Base-by-base conservation (phyloP, 441 rosid species). In the Jatropha podagrica region DNA sequence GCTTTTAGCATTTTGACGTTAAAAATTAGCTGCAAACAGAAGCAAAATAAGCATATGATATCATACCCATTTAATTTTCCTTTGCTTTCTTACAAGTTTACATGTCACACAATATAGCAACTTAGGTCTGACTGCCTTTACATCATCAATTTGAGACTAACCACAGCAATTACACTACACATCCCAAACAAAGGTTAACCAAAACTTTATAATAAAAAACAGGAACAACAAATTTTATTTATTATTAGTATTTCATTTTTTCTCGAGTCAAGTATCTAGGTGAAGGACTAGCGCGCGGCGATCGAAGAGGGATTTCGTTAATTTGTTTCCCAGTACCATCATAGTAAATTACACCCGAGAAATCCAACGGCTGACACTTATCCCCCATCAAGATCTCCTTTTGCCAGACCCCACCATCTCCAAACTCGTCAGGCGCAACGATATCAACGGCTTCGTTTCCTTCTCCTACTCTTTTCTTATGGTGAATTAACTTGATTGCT, bases 381-480 rank as follows among this genome's bases (percentile, higher is more conserved):
- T 89, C 93, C 66, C 97, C 97, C 97, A 93, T 91, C 82, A 93
- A 75, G 73, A 93, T 91, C 74, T 83, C 64, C 80, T 85, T 86
- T 69, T 88, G 96, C 97, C 97, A 93, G 64, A 93, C 87, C 9
- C 96, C 95, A 48, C 92, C 89, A 40, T 93, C 92, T 51, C 91
- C 96, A 71, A 83, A 88, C 8, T 83, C 93, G n/a, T 80, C 91
- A 42, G 79, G 81, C 72, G 67, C 62, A 65, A 67, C 54, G 3
- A 52, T 52, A 52, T 52, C 56, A 52, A 17, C 20, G 5, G 71
- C 79, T 49, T 76, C 80, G 14, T 37, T 72, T 60, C 20, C 60
- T 8, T 46, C 75, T 10, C 27, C 37, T 7, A 0, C 78, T n/a
- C 42, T 73, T n/a, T 62, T 86, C 72, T 74, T 81, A 74, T 69